These are phyloP conservation scores for Candida ponderosae DNA, from an alignment of 805 yeast species.

Conservation along the genomic window DNA sequence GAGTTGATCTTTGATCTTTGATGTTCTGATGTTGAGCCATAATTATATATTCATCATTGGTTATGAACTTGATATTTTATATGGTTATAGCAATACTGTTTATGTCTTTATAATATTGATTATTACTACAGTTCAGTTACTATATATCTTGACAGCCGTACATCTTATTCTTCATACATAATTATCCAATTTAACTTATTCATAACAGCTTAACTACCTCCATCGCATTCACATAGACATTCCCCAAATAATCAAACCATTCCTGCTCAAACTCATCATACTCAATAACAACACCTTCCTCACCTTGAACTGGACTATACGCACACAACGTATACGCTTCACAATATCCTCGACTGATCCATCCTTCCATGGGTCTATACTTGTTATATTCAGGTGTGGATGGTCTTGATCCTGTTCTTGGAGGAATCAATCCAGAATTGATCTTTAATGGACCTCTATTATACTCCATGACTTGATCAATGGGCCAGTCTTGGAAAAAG, in stretches of 20 bases:
- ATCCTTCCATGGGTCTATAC: slow-evolving; percentile 37
- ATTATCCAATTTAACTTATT: too few species aligned
- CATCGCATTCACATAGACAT: slow-evolving; percentile 5
- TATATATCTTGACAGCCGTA: too few species aligned
- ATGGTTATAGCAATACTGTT: too few species aligned
- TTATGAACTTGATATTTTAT: too few species aligned
- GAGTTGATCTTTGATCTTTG: too few species aligned
- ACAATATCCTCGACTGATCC: slow-evolving; percentile 42
- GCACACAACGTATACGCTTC: slow-evolving; percentile 51
- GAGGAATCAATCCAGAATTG: slow-evolving; percentile 39
- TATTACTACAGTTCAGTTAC: too few species aligned
- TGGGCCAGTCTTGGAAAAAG: slow-evolving; percentile 2
- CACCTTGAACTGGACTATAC: slow-evolving; percentile 35
- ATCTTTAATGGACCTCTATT: slow-evolving; percentile 30
- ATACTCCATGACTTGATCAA: slow-evolving; percentile 19
- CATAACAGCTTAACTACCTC: background rate
- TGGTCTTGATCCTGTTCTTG: slow-evolving; percentile 15
- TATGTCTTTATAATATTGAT: too few species aligned
- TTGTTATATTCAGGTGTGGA: slow-evolving; percentile 12
- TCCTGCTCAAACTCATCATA: slow-evolving; percentile 3
- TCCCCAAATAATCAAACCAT: slow-evolving; percentile 6
- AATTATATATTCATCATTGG: too few species aligned
- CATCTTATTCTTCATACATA: too few species aligned
- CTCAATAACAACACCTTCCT: slow-evolving; percentile 3
- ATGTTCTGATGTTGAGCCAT: too few species aligned